These are phyloP conservation scores for Miamiensis avidus DNA, from an alignment of 169 alveolate genomes.

Conservation along the genomic window DNA sequence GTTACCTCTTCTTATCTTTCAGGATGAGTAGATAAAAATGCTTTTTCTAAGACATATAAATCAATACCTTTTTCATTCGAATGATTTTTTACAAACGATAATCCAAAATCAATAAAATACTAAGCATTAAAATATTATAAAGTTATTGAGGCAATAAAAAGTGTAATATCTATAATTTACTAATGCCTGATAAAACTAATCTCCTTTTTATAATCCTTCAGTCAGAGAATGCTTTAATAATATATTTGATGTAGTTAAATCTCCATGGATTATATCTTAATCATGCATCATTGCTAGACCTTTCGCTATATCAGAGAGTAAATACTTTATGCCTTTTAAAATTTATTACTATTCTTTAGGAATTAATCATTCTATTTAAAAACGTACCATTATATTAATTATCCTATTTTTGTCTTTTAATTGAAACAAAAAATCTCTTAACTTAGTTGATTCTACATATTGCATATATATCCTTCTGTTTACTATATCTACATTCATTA, in stretches of 20 bases:
- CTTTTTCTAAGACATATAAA: neutral
- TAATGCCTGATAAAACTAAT: neutral
- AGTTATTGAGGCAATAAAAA: too few species aligned
- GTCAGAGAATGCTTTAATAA: neutral
- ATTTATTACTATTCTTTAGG: too few species aligned
- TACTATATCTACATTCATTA: conserved; percentile 67
- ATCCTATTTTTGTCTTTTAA: conserved; percentile 39
- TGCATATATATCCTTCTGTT: conserved; percentile 83
- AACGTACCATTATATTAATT: conserved; percentile 2
- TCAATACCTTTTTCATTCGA: neutral
- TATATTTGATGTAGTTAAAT: conserved; percentile 88
- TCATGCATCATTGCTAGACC: conserved; percentile 78
- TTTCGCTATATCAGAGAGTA: conserved; percentile 65
- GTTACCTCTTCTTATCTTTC: neutral
- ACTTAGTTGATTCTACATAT: conserved; percentile 71
- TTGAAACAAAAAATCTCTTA: conserved; percentile 67
- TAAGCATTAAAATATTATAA: too few species aligned
- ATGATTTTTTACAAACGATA: neutral
- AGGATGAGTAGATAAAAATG: neutral
- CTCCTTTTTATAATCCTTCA: neutral
- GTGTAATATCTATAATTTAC: too few species aligned
- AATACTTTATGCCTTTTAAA: conserved; percentile 12
- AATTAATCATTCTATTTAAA: too few species aligned
- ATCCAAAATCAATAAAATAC: neutral
- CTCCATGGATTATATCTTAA: conserved; percentile 87